Conservation (phyloP, 2,329 filamentous ascomycete species). For the Periconia sp. region DNA sequence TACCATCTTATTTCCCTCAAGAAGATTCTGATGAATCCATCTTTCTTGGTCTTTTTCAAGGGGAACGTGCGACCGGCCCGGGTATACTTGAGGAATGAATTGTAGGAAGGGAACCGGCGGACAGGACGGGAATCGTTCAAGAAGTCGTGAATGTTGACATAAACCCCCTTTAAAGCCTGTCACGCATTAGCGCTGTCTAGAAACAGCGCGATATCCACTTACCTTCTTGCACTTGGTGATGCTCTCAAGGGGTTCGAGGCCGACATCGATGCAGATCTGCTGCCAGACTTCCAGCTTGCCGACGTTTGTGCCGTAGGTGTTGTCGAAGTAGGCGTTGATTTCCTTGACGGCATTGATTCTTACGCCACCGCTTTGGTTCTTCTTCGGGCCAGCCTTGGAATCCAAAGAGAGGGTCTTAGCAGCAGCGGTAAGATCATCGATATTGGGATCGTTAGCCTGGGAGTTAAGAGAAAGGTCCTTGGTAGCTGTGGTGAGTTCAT, state of each 20-base stretch:
- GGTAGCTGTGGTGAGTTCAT: not conserved
- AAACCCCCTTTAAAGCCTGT: not conserved
- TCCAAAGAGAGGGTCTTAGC: not conserved
- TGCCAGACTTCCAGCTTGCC: constrained; percentile 8
- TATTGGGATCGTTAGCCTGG: not conserved
- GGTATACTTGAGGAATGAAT: not conserved
- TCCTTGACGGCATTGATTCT: not conserved
- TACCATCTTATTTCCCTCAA: not conserved
- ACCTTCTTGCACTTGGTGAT: constrained; percentile 17
- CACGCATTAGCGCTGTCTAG: not conserved
- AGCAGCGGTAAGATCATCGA: not conserved
- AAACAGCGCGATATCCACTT: not conserved
- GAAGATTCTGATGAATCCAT: not conserved
- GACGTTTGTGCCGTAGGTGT: constrained; percentile 8
- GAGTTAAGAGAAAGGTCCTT: not conserved
- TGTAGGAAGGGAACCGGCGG: not conserved
- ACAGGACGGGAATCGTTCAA: not conserved
- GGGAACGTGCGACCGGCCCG: not conserved
- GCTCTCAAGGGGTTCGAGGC: constrained; percentile 2
- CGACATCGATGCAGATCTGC: constrained; percentile 10
- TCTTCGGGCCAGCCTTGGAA: not conserved
- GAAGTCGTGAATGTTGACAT: not conserved
- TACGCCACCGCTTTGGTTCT: not conserved
- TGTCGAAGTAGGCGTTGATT: constrained; percentile 10
- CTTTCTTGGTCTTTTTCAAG: not conserved